Base-by-base conservation (phyloP, 1,139 yeast species). In the Kurtzmaniella quercitrusa region DNA sequence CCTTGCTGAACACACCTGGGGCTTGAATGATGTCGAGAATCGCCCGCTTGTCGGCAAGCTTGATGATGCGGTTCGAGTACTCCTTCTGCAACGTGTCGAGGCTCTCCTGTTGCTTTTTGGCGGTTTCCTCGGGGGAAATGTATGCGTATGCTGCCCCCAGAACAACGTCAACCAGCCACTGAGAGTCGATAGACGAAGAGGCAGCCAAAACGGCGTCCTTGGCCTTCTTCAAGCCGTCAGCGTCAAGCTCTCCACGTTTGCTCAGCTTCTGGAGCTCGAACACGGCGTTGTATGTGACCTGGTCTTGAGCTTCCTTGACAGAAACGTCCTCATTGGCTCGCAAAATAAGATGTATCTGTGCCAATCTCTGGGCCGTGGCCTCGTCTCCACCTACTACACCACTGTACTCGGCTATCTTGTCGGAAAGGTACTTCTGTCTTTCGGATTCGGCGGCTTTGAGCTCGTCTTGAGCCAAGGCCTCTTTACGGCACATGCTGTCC, bases 401-500 rank as follows among this genome's bases (percentile, higher is more conserved):
- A 19, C 25, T 36, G n/a, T 19, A 36, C 21, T 36, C 38, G 10
- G 14, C 9, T 3, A 36, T 14, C 24, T 36, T 36, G 21, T 36
- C 27, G 14, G 23, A 11, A 36, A 19, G 38, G 16, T 14, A 31
- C 4, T 16, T 9, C 18, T 31, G 36, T 31, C 36, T 31, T 8
- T 31, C 18, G 10, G 5, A 12, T 15, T 31, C 36, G 14, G 36
- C 36, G 10, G 16, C 36, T 15, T 31, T 31, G 18, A 31, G 36
- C 16, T 31, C 36, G 14, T 31, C 36, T 31, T 31, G 36, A 31
- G 59, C 31, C 16, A 31, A 16, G 10, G 14, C 70, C 57, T 84
- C 89, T 60, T 86, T 85, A 59, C 87, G 73, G 16, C 80, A 71
- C 76, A 77, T 69, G 51, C 70, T 73, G 12, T 63, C 65, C 57